These are phyloP conservation scores for Fragilariopsis cylindrus DNA, from an alignment of 108 stramenopile genomes.

Conservation along the genomic window DNA sequence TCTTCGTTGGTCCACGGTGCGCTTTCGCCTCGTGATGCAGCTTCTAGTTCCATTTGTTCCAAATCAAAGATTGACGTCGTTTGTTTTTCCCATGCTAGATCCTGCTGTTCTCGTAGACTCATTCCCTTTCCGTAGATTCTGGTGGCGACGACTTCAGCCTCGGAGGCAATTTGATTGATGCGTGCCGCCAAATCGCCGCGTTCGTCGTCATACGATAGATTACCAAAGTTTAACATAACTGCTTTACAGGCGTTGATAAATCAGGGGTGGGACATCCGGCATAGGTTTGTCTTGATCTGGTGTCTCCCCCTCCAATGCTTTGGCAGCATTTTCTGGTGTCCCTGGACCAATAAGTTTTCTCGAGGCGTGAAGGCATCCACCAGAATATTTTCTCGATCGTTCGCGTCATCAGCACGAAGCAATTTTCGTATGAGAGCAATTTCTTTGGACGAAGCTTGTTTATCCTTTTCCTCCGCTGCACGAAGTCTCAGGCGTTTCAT, in stretches of 20 bases:
- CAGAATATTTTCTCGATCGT: conserved; percentile 66
- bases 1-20: conserved; percentile 86
- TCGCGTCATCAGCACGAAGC: conserved; percentile 60
- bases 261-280: conserved; percentile 90
- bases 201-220: conserved; percentile 71
- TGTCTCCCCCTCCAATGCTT: conserved; percentile 78
- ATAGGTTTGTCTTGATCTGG: conserved; percentile 81
- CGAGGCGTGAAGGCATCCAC: conserved; percentile 88
- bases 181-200: conserved; percentile 76
- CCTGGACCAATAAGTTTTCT: conserved; percentile 76
- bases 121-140: conserved; percentile 89
- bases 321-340: conserved; percentile 81
- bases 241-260: conserved; percentile 91
- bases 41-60: conserved; percentile 86
- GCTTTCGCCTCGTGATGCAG: conserved; percentile 68
- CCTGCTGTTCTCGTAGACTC: conserved; percentile 85
- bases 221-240: conserved; percentile 87
- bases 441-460: conserved; percentile 72
- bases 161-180: conserved; percentile 77
- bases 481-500: conserved; percentile 70
- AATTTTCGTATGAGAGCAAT: conserved; percentile 79
- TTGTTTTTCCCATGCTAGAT: conserved; percentile 82
- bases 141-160: conserved; percentile 89
- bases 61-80: conserved; percentile 91
- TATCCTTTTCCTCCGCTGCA: conserved; percentile 83